A percentile compares a stretch with the other conserved stretches of the same genome.
Evolutionary conservation across 176 grass and related monocot species (phyloP).

Genomic region (Dactylis glomerata): DNA sequence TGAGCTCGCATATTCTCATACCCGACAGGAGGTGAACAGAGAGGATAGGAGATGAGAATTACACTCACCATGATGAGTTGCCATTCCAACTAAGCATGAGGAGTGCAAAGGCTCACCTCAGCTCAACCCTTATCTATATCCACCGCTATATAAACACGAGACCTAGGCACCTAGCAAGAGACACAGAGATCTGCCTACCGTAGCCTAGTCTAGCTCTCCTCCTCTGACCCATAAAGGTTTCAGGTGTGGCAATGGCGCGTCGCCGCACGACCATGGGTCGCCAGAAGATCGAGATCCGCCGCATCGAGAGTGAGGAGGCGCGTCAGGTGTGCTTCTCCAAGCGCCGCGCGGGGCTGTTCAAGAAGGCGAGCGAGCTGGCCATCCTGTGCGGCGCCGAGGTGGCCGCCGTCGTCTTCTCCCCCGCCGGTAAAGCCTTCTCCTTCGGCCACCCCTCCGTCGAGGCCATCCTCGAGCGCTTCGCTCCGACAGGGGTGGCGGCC

Average conservation of each 20-base stretch:
- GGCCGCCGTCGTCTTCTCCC: slow-evolving; percentile 47
- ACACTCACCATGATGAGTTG: background rate
- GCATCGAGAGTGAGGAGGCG: slow-evolving; percentile 33
- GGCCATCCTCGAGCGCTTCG: slow-evolving; percentile 30
- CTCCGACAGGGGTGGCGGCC: background rate
- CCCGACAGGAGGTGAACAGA: too few species aligned
- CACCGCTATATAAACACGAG: background rate
- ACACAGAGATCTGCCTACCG: background rate
- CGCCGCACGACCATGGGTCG: slow-evolving; percentile 31
- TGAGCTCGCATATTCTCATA: too few species aligned
- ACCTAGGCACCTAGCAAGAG: background rate
- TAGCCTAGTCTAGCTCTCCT: background rate
- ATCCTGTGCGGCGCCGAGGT: slow-evolving; percentile 51
- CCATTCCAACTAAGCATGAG: background rate
- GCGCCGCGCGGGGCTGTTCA: slow-evolving; percentile 41
- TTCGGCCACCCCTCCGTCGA: slow-evolving; percentile 54
- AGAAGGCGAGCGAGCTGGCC: slow-evolving; percentile 52
- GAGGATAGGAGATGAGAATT: too few species aligned
- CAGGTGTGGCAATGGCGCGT: background rate
- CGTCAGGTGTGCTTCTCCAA: slow-evolving; percentile 54
- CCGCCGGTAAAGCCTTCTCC: slow-evolving; percentile 56
- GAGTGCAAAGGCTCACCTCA: background rate
- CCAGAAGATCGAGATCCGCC: slow-evolving; percentile 40
- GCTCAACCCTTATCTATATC: background rate
- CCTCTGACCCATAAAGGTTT: background rate